Evolutionary conservation across 202 grass and related monocot genomes (phyloP).

Genomic region (Miscanthus sacchariflorus): DNA sequence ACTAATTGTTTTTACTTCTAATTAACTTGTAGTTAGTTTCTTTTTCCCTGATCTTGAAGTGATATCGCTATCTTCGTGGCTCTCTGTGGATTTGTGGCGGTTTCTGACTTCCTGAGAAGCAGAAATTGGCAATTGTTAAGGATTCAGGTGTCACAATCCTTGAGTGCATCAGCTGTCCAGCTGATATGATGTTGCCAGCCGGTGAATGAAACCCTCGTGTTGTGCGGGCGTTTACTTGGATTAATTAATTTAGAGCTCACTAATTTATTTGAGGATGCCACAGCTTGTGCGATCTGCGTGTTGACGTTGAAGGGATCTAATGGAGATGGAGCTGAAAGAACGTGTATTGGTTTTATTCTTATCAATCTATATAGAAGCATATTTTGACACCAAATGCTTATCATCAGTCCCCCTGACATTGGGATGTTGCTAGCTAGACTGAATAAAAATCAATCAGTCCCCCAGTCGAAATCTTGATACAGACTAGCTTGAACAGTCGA

Average conservation of each 20-base stretch:
- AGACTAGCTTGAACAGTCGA: too few relatives aligned
- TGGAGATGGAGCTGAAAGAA: not conserved
- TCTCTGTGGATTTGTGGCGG: not conserved
- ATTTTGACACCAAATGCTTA: too few relatives aligned
- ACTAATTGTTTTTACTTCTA: not conserved
- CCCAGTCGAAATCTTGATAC: too few relatives aligned
- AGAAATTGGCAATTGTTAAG: not conserved
- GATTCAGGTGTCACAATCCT: slow-evolving; percentile 23
- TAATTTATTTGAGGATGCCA: not conserved
- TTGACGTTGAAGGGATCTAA: slow-evolving; percentile 4
- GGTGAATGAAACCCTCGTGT: not conserved
- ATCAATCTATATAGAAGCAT: too few relatives aligned
- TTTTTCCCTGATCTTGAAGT: not conserved
- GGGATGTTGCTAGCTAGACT: too few relatives aligned
- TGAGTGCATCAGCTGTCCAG: not conserved
- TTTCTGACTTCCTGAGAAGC: not conserved
- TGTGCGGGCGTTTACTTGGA: not conserved
- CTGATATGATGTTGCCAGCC: not conserved
- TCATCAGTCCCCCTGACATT: too few relatives aligned
- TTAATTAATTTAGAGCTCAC: not conserved
- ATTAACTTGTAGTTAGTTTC: too few relatives aligned
- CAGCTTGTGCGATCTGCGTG: not conserved
- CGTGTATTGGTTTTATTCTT: not conserved
- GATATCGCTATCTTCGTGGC: not conserved
- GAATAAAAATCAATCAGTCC: too few relatives aligned